Evolutionary conservation across 2,329 filamentous ascomycete genomes (phyloP), one percentile per base, ranked within the genome.

Genomic region (Thermothelomyces thermophilus): DNA sequence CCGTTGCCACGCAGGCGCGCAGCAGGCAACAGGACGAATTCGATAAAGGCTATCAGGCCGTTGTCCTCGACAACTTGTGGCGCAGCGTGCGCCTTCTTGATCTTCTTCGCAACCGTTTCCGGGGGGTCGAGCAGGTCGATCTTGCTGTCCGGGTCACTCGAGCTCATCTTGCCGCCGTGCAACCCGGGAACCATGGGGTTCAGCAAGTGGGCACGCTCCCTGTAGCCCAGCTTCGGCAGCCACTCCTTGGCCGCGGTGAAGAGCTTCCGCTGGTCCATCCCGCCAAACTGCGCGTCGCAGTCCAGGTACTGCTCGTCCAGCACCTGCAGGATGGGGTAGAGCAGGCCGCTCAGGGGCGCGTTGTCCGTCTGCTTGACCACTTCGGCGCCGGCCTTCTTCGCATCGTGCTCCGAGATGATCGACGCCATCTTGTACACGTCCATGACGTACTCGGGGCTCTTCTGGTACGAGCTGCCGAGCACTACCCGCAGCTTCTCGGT

Each of bases 351-450:
- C 48, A 94, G 66, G 3, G 85, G 79, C 9, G 85, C 81, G 62
- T 91, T 90, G 50, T 80, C 79, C 3, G 85, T 82, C 72, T 97
- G 90, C 76, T 97, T 97, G 58, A 98, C 91, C 7, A 97, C 82
- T 69, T 97, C 93, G 1, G 89, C 87, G 34, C 91, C 91, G 0
- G 91, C 90, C 69, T 89, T 93, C 69, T 90, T 88, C 14, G 90
- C 88, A 63, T 93, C 83, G 64, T 90, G 82, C 69, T 90, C 82
- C 13, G 83, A 84, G 5, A 86, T 80, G 46, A 87, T 69, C 3
- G 80, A 80, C 40, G 77, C 79, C 57, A 97, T 66, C 63, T 86
- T 82, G 71, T 90, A 91, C 30, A 95, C 70, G 65, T 97, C 91
- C 87, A 95, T 93, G 53, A 84, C 80, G 41, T 96, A 97, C 36